These are phyloP conservation scores for Mortierella sp. DNA, from an alignment of 371 early-diverging fungal genomes.

Conservation along the genomic window DNA sequence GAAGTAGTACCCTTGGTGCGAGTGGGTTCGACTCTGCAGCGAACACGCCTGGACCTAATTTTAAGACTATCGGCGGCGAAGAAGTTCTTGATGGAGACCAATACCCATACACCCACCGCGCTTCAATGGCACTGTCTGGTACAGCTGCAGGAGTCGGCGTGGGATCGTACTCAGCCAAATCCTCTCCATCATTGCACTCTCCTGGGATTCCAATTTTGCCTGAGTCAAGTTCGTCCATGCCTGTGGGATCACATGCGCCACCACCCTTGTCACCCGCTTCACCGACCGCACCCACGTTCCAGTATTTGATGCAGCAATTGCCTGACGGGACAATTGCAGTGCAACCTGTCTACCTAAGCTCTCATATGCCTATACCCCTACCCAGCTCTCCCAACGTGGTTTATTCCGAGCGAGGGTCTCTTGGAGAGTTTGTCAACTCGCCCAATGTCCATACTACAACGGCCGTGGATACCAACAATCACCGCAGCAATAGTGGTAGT, in stretches of 20 bases:
- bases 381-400: constrained; percentile 40
- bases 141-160: no score
- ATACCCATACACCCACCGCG: no score
- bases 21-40: background rate
- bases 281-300: constrained; percentile 15
- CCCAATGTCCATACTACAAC: background rate
- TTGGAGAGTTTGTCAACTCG: constrained; percentile 19
- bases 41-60: constrained; percentile 13
- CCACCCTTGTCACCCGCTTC: background rate
- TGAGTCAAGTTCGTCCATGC: background rate
- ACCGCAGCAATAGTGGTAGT: no score
- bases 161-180: background rate
- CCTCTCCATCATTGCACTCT: constrained; percentile 4
- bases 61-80: background rate
- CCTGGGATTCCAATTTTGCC: no score
- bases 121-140: no score
- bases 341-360: constrained; percentile 40
- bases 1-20: background rate
- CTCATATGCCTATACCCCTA: constrained; percentile 24
- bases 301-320: constrained; percentile 48
- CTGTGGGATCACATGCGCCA: background rate
- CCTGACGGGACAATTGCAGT: constrained; percentile 50
- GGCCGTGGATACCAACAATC: no score
- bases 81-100: no score
- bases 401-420: constrained; percentile 36